These are phyloP conservation scores for Saccharomycopsis microspora DNA, from an alignment of 805 yeast species.

Conservation along the genomic window DNA sequence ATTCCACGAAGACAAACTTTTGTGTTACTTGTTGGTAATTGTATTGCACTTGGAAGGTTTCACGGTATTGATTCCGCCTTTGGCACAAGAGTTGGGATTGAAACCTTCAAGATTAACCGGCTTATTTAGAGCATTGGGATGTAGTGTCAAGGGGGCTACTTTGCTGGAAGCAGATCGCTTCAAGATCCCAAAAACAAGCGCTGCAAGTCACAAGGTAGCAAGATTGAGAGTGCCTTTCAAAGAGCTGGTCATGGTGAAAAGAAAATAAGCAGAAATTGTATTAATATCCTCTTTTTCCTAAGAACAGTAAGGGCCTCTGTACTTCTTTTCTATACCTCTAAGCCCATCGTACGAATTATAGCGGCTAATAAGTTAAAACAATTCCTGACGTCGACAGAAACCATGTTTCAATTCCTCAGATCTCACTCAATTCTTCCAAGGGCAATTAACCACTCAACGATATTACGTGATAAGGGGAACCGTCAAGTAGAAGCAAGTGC, in stretches of 20 bases:
- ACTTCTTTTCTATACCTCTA: too few relatives aligned
- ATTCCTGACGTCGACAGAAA: too few relatives aligned
- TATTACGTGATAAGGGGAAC: too few relatives aligned
- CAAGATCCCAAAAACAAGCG: slow-evolving; percentile 50
- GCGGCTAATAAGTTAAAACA: too few relatives aligned
- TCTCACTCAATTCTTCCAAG: too few relatives aligned
- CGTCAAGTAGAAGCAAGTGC: too few relatives aligned
- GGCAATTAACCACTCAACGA: too few relatives aligned
- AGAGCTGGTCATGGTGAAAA: slow-evolving; percentile 71
- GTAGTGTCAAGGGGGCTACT: slow-evolving; percentile 60
- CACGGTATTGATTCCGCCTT: slow-evolving; percentile 62
- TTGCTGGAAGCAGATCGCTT: slow-evolving; percentile 66
- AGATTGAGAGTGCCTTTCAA: slow-evolving; percentile 78
- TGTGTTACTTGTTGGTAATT: slow-evolving; percentile 66
- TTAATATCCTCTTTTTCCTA: too few relatives aligned
- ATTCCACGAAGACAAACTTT: slow-evolving; percentile 71
- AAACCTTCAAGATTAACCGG: slow-evolving; percentile 63
- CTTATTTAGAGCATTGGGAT: slow-evolving; percentile 75
- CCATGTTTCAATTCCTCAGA: too few relatives aligned
- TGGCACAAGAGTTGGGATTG: slow-evolving; percentile 75
- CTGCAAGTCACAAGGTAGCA: slow-evolving; percentile 67
- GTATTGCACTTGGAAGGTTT: slow-evolving; percentile 69
- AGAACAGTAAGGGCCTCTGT: too few relatives aligned
- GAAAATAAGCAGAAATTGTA: slow-evolving; percentile 18
- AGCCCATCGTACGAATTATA: too few relatives aligned